A percentile compares a stretch with the other conserved stretches of the same genome.
Conservation (phyloP, 1,284 basidiomycete species). For the Ceratobasidium sp. region DNA sequence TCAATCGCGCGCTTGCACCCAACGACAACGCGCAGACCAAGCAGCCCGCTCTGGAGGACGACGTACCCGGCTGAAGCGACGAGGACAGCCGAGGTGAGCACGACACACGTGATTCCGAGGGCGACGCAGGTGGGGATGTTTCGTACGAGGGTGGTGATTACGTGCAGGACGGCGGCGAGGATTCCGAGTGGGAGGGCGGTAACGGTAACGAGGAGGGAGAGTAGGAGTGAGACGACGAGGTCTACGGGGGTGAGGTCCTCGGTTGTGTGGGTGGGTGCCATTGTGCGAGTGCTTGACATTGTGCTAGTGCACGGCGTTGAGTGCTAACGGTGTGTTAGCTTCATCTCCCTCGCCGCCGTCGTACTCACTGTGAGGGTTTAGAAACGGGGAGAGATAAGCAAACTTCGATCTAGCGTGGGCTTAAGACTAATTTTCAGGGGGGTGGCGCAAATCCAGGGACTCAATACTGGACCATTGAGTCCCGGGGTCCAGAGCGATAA, state of each 20-base stretch:
- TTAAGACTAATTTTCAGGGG: background rate
- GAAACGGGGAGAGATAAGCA: background rate
- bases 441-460: background rate
- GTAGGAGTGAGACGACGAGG: slow-evolving; percentile 24
- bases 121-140: slow-evolving; percentile 29
- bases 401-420: background rate
- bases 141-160: slow-evolving; percentile 15
- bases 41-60: background rate
- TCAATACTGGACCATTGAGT: background rate
- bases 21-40: background rate
- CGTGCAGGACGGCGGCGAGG: slow-evolving; percentile 25
- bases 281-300: slow-evolving; percentile 1
- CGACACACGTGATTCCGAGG: slow-evolving; percentile 8
- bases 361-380: background rate
- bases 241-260: slow-evolving; percentile 15
- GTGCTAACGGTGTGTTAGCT: too few relatives aligned
- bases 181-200: slow-evolving; percentile 25
- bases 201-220: slow-evolving; percentile 1
- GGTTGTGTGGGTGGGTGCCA: background rate
- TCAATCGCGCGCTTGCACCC: background rate
- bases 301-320: background rate
- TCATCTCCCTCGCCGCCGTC: too few relatives aligned
- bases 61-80: slow-evolving; percentile 19
- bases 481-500: background rate
- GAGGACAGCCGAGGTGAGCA: slow-evolving; percentile 29